Evolutionary conservation across 2,329 filamentous ascomycete genomes (phyloP).

Genomic region (Lachnellula cervina): DNA sequence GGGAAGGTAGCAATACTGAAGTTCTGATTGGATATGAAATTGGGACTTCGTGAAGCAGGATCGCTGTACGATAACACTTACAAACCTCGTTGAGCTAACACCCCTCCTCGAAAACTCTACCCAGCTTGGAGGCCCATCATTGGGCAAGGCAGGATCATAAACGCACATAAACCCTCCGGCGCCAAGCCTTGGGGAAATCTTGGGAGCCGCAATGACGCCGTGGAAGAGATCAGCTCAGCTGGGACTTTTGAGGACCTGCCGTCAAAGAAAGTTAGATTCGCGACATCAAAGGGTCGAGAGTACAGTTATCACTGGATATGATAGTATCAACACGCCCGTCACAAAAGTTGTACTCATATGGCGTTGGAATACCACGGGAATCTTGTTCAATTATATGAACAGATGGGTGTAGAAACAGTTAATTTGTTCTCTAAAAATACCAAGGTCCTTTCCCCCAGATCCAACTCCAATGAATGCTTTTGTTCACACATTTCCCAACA

Average conservation of each 20-base stretch:
- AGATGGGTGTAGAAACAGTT: background rate
- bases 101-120: background rate
- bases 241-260: background rate
- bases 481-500: no score
- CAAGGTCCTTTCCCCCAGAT: no score
- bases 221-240: no score
- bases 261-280: background rate
- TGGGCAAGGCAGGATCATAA: background rate
- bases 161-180: background rate
- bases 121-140: background rate
- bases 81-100: background rate
- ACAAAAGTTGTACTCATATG: background rate
- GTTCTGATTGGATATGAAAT: conserved; percentile 95
- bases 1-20: conserved; percentile 89
- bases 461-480: no score
- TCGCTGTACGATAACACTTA: background rate
- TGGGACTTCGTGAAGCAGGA: conserved; percentile 14
- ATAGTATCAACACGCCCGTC: background rate
- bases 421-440: background rate
- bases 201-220: no score
- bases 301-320: background rate
- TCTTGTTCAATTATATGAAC: background rate
- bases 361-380: background rate
- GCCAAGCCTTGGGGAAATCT: background rate
- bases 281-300: background rate